phyloP scores from a whole-genome alignment of 345 rosid species.

The Camelina sativa region DNA sequence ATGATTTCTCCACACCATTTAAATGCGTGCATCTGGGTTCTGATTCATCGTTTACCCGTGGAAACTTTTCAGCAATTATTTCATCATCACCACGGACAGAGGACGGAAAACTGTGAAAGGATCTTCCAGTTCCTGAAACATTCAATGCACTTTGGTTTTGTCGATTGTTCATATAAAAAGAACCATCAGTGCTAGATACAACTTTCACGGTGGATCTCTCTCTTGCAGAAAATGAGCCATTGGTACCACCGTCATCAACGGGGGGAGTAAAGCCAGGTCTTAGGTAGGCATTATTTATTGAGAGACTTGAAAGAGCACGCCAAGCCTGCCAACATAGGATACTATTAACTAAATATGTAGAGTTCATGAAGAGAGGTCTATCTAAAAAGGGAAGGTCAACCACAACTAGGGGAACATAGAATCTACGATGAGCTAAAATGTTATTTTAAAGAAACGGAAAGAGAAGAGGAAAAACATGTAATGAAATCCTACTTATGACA shows the following conservation, averaged over 20 bases:
- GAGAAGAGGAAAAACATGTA: constrained; percentile 10
- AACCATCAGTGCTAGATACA: constrained; percentile 42
- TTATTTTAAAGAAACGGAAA: constrained; percentile 3
- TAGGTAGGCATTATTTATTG: constrained; percentile 55
- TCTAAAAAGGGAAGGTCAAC: constrained; percentile 1
- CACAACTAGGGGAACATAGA: constrained; percentile 8
- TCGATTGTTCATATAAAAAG: constrained; percentile 38
- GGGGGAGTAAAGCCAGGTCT: constrained; percentile 77
- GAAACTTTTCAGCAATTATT: constrained; percentile 43
- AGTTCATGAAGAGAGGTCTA: neutral
- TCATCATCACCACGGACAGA: constrained; percentile 36
- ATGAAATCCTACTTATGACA: constrained; percentile 7
- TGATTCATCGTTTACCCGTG: constrained; percentile 40
- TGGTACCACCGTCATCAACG: constrained; percentile 46
- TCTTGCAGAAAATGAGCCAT: constrained; percentile 43
- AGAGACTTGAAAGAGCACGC: constrained; percentile 77
- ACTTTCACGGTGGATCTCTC: constrained; percentile 47
- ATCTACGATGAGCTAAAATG: constrained; percentile 12
- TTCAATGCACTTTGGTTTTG: constrained; percentile 43
- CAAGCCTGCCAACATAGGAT: constrained; percentile 69
- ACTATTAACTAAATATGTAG: constrained; percentile 18
- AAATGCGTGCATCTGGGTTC: constrained; percentile 34
- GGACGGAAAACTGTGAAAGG: constrained; percentile 42
- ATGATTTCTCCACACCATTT: constrained; percentile 44
- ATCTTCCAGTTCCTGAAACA: constrained; percentile 45